These are phyloP conservation scores for Phaeotremella skinneri DNA, from an alignment of 768 basidiomycete genomes.

Conservation along the genomic window DNA sequence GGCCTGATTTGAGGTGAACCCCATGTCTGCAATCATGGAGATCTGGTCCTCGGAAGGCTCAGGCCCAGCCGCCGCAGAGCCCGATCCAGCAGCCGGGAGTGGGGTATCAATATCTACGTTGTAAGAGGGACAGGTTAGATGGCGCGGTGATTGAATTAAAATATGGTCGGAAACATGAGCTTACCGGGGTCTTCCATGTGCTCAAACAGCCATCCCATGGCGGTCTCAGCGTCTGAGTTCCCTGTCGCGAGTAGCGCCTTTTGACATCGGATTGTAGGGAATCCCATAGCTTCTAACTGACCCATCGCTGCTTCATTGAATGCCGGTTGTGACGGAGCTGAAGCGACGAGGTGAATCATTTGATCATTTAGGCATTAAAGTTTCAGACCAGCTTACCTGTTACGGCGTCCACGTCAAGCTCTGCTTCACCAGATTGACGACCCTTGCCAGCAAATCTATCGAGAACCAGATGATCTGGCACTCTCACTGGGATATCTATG, in stretches of 20 bases:
- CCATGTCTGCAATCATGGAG: constrained; percentile 79
- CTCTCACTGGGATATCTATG: constrained; percentile 76
- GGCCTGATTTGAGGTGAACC: constrained; percentile 79
- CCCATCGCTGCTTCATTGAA: constrained; percentile 73
- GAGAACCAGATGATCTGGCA: constrained; percentile 68
- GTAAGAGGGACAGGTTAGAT: constrained; percentile 1
- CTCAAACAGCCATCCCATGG: constrained; percentile 92
- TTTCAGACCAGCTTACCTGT: constrained; percentile 5
- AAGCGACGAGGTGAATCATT: not conserved
- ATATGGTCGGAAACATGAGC: constrained; percentile 24
- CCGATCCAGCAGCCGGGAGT: constrained; percentile 52
- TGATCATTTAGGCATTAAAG: not conserved
- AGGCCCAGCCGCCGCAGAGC: constrained; percentile 42
- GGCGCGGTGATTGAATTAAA: not conserved
- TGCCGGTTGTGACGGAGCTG: constrained; percentile 57
- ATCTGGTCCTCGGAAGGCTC: constrained; percentile 73
- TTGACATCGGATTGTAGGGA: constrained; percentile 78
- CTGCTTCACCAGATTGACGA: constrained; percentile 65
- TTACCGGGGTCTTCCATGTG: constrained; percentile 93
- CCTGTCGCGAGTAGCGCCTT: constrained; percentile 89
- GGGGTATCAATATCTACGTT: constrained; percentile 79
- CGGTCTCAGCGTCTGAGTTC: constrained; percentile 64
- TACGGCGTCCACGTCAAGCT: constrained; percentile 58
- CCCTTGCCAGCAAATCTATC: constrained; percentile 69
- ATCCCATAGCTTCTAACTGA: constrained; percentile 85